Conservation (phyloP, 2,329 filamentous ascomycete species). For the Cercospora sp. region DNA sequence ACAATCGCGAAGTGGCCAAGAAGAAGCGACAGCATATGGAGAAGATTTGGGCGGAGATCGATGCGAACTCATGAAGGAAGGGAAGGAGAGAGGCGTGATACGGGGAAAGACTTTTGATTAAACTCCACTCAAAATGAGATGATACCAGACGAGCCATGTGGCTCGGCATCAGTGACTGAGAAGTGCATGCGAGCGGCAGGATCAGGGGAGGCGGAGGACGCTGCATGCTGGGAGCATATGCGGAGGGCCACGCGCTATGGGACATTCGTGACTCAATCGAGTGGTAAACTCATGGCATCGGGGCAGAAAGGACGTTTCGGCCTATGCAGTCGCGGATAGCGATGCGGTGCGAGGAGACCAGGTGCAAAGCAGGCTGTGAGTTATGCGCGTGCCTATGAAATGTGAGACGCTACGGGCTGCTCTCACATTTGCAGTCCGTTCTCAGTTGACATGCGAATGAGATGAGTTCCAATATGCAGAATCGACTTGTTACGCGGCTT, state of each 20-base stretch:
- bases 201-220: not conserved
- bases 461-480: not conserved
- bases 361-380: too few species aligned
- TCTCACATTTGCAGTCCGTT: too few species aligned
- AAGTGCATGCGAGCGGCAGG: not conserved
- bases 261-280: not conserved
- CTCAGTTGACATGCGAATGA: not conserved
- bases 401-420: too few species aligned
- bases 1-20: slow-evolving; percentile 71
- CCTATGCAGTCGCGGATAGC: not conserved
- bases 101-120: not conserved
- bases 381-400: too few species aligned
- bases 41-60: slow-evolving; percentile 76
- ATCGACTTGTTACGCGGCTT: not conserved
- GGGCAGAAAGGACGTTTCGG: not conserved
- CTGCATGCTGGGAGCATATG: not conserved
- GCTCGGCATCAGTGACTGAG: not conserved
- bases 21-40: slow-evolving; percentile 72
- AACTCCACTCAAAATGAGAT: not conserved
- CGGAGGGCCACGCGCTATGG: not conserved
- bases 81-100: not conserved
- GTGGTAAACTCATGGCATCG: not conserved
- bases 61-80: slow-evolving; percentile 62
- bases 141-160: not conserved
- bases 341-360: not conserved